Conservation (phyloP, 2,329 filamentous ascomycete species). For the Trichoderma semiorbis region DNA sequence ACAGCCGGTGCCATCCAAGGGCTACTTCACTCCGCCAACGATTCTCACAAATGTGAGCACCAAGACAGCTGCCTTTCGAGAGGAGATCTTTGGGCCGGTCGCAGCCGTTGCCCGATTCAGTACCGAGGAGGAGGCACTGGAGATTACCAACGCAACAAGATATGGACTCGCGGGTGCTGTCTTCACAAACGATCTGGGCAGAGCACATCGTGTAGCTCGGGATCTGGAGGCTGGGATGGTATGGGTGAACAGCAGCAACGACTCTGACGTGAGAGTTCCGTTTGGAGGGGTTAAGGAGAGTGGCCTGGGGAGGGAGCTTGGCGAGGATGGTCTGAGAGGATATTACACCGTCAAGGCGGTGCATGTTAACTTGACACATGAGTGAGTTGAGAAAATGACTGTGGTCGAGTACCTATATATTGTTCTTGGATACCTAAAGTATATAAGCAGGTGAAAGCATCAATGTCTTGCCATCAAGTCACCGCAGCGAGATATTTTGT, state of each 20-base stretch:
- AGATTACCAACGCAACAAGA: constrained; percentile 38
- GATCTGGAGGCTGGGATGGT: constrained; percentile 53
- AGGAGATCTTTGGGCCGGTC: constrained; percentile 34
- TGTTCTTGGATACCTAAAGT: too few relatives aligned
- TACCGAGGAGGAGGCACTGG: constrained; percentile 30
- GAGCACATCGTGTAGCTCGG: constrained; percentile 39
- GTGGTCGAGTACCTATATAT: neutral
- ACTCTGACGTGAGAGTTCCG: constrained; percentile 30
- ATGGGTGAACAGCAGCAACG: constrained; percentile 38
- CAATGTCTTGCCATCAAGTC: neutral
- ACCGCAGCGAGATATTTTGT: neutral
- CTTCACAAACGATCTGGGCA: constrained; percentile 50
- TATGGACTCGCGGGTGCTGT: constrained; percentile 55
- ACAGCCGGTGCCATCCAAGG: constrained; percentile 20
- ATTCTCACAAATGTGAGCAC: constrained; percentile 28
- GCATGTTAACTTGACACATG: constrained; percentile 28
- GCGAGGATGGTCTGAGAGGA: constrained; percentile 29
- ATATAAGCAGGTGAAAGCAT: neutral
- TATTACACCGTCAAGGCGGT: constrained; percentile 31
- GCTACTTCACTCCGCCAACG: constrained; percentile 30
- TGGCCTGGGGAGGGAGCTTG: constrained; percentile 31
- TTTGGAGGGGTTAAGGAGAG: constrained; percentile 35
- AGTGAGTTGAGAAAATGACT: neutral
- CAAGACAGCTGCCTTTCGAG: constrained; percentile 25
- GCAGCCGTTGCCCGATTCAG: constrained; percentile 27